Conservation (phyloP, 768 basidiomycete genomes). For the Collybia sordida region DNA sequence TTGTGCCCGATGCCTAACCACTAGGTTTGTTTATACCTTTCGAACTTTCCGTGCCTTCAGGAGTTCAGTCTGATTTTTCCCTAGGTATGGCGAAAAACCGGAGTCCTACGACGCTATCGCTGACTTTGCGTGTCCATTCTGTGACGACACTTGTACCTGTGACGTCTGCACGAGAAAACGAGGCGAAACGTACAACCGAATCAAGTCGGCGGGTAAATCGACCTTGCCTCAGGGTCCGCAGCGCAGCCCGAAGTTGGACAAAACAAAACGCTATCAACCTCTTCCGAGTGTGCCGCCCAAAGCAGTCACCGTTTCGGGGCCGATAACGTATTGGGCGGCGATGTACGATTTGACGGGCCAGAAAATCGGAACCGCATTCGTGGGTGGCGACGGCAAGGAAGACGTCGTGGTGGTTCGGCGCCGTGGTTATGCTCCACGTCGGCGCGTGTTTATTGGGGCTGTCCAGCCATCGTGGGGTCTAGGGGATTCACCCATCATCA, state of each 20-base stretch:
- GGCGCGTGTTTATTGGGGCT: slow-evolving; percentile 27
- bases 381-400: slow-evolving; percentile 17
- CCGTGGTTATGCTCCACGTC: slow-evolving; percentile 2
- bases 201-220: too few relatives aligned
- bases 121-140: slow-evolving; percentile 43
- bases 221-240: too few relatives aligned
- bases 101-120: slow-evolving; percentile 12
- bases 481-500: slow-evolving; percentile 7
- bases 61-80: not conserved
- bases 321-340: slow-evolving; percentile 27
- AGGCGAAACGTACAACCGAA: slow-evolving; percentile 43
- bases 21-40: slow-evolving; percentile 14
- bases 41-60: not conserved
- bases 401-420: slow-evolving; percentile 16
- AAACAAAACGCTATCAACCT: slow-evolving; percentile 9
- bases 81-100: slow-evolving; percentile 24
- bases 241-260: too few relatives aligned
- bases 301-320: slow-evolving; percentile 8
- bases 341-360: slow-evolving; percentile 28
- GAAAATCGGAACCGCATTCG: slow-evolving; percentile 24
- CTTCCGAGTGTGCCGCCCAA: not conserved
- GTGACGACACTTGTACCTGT: slow-evolving; percentile 48
- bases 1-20: slow-evolving; percentile 16
- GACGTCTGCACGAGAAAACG: slow-evolving; percentile 40
- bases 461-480: slow-evolving; percentile 29